phyloP scores from a whole-genome alignment of 2,329 filamentous ascomycete species.

The Chaetomiaceae sp. region DNA sequence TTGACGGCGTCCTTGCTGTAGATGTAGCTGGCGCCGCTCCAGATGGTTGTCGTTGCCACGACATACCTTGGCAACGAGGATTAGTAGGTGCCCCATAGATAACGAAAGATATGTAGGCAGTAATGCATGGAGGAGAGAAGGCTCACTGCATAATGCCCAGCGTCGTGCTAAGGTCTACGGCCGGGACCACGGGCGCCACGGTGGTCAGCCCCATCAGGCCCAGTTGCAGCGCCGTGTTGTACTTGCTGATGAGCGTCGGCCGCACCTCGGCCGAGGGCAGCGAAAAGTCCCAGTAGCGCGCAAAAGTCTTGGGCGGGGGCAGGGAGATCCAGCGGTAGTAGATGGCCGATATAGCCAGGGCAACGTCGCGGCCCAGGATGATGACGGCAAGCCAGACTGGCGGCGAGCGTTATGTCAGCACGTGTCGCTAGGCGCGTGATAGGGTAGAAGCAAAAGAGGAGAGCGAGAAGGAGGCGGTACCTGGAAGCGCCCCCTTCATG shows the following conservation, averaged over 20 bases:
- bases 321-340: constrained; percentile 96
- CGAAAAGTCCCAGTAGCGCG: constrained; percentile 94
- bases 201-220: constrained; percentile 80
- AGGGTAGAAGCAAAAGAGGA: not conserved
- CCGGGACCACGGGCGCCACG: constrained; percentile 64
- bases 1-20: constrained; percentile 88
- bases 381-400: constrained; percentile 80
- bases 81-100: no score
- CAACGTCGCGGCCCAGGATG: constrained; percentile 83
- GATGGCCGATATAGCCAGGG: constrained; percentile 76
- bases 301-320: constrained; percentile 86
- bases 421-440: no score
- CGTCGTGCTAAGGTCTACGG: constrained; percentile 45
- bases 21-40: constrained; percentile 89
- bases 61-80: constrained; percentile 54
- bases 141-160: constrained; percentile 60
- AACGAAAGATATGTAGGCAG: no score
- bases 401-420: not conserved
- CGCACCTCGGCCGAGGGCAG: constrained; percentile 80
- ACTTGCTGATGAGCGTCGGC: constrained; percentile 78
- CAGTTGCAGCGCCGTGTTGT: constrained; percentile 90
- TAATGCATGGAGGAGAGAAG: constrained; percentile 17
- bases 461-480: constrained; percentile 40
- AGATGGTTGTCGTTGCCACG: constrained; percentile 83
- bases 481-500: constrained; percentile 71